Conservation (phyloP, 768 basidiomycete genomes). For the Podaxis sp. region DNA sequence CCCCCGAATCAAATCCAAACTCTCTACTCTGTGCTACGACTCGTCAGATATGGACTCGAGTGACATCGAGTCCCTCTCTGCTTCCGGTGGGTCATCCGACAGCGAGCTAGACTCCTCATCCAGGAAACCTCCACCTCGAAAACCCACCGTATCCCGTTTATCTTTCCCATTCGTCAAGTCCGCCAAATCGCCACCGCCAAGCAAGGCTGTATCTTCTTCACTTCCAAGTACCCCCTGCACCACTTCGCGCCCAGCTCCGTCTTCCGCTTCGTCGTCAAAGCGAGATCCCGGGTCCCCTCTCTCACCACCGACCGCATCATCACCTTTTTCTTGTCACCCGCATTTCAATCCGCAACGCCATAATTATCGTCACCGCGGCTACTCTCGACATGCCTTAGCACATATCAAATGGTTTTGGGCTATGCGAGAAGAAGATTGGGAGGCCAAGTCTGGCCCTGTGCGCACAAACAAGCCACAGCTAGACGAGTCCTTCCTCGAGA, state of each 20-base stretch:
- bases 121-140: conserved; percentile 1
- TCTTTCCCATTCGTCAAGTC: conserved; percentile 13
- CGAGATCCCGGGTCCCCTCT: not conserved
- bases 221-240: not conserved
- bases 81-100: not conserved
- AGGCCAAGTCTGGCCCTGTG: conserved; percentile 21
- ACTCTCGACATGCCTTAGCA: conserved; percentile 58
- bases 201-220: not conserved
- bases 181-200: conserved; percentile 4
- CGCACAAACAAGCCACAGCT: conserved; percentile 15
- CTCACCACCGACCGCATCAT: conserved; percentile 38
- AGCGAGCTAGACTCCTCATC: not conserved
- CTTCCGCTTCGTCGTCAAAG: conserved; percentile 14
- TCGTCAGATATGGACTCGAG: not conserved
- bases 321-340: not conserved
- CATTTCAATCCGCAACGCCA: conserved; percentile 32
- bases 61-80: not conserved
- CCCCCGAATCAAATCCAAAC: conserved; percentile 11
- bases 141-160: conserved; percentile 7
- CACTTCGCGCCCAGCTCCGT: not conserved
- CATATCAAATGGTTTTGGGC: conserved; percentile 67
- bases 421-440: conserved; percentile 52
- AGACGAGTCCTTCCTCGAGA: conserved; percentile 9
- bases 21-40: conserved; percentile 6
- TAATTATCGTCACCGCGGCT: conserved; percentile 55